Evolutionary conservation across 1,139 yeast genomes (phyloP), one percentile per base, ranked within the genome.

Genomic region (Debaryomyces nepalensis): DNA sequence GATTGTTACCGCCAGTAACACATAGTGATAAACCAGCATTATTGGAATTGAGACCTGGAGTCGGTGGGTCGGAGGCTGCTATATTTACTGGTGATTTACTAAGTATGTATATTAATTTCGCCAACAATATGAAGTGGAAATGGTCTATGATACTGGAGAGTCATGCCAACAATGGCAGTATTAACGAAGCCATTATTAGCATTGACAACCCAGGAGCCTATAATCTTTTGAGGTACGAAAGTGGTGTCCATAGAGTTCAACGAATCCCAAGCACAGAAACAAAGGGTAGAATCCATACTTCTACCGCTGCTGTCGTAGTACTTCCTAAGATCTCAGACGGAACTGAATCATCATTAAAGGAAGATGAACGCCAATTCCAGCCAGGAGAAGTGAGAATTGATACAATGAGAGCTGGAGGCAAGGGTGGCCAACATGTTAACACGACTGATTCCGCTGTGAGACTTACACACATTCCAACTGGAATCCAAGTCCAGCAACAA

Each of bases 401-500:
- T 62, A 89, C 95, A 10, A 95, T 91, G 97, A 74, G 99, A 55
- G 89, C 99, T 0, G 83, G 97, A 41, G 99, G 99, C 3, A 87
- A 95, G 50, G 99, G 99, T 42, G 99, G 99, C 0, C 99, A 93
- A 66, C 99, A 95, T 60, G 99, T 93, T 37, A 93, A 95, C 59
- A 93, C 97, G 14, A 93, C 99, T 0, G 99, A 93, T 61, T 89
- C 97, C 1, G 99, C 99, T 0, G 98, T 93, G 14, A 75, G 99
- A 54, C 68, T 95, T 27, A 90, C 95, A 0, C 99, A 93, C 65
- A 73, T 86, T 14, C 98, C 99, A 2, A 84, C 97, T 0, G 97
- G 98, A 3, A 82, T 89, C 33, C 84, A 82, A 10, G 97, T 93
- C 3, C 75, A 82, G 42, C 95, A 93, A 73, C 99, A 95, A 61